A percentile compares a stretch with the other conserved stretches of the same genome.
These are phyloP conservation scores for Russula brevipes DNA, from an alignment of 768 basidiomycete genomes.

Conservation along the genomic window DNA sequence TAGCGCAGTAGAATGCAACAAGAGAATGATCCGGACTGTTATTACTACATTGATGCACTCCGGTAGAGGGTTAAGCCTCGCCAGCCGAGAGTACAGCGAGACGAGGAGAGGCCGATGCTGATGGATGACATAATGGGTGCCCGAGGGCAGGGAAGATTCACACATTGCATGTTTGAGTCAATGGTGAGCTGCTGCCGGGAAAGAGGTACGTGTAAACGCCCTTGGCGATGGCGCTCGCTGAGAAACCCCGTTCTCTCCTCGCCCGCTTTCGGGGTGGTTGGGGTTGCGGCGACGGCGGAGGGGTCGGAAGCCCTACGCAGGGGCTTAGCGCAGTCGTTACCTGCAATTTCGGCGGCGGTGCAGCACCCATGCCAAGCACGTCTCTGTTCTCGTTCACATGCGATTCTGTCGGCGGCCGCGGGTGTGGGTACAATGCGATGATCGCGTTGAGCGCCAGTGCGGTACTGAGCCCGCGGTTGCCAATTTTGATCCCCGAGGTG, in stretches of 20 bases:
- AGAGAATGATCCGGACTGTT: too few species aligned
- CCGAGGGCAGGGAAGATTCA: not conserved
- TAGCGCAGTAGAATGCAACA: too few species aligned
- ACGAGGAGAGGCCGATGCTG: not conserved
- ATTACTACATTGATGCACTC: too few species aligned
- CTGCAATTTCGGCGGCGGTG: not conserved
- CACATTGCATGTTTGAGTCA: not conserved
- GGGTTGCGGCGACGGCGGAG: not conserved
- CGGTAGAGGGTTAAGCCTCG: too few species aligned
- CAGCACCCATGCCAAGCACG: too few species aligned
- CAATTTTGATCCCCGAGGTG: conserved; percentile 43
- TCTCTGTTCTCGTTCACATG: too few species aligned
- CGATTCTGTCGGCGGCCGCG: not conserved
- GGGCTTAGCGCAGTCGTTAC: not conserved
- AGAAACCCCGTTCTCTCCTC: not conserved
- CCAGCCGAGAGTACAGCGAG: not conserved
- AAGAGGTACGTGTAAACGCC: conserved; percentile 10
- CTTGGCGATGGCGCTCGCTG: not conserved
- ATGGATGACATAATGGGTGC: not conserved
- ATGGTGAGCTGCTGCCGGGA: not conserved
- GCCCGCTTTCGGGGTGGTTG: not conserved
- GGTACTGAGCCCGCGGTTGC: conserved; percentile 52
- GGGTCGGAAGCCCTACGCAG: not conserved
- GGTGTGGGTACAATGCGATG: conserved; percentile 27
- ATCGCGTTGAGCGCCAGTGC: conserved; percentile 51